Conservation (phyloP, 2,329 filamentous ascomycete species). For the Zymoseptoria pseudotritici region DNA sequence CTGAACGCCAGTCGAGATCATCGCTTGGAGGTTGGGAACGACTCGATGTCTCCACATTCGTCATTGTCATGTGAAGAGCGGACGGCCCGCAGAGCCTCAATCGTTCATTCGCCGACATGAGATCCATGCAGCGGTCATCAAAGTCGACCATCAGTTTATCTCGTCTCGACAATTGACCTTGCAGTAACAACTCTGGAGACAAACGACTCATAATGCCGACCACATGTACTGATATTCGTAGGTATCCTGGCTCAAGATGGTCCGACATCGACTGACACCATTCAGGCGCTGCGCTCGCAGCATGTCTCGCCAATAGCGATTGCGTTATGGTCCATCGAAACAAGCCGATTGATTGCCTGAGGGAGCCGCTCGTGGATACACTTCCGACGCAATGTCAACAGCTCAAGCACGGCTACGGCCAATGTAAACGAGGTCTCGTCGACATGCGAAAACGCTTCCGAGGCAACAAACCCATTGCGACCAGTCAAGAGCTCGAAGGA, state of each 20-base stretch:
- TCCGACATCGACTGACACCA: constrained; percentile 1
- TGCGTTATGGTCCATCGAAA: constrained; percentile 92
- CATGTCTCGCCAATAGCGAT: constrained; percentile 93
- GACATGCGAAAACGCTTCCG: constrained; percentile 99
- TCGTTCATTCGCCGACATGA: background rate
- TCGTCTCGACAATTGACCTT: background rate
- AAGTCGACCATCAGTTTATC: background rate
- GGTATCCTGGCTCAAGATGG: constrained; percentile 31
- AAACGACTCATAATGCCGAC: constrained; percentile 60
- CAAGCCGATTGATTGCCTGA: constrained; percentile 79
- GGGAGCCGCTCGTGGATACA: constrained; percentile 69
- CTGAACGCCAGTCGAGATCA: background rate
- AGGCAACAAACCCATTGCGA: constrained; percentile 78
- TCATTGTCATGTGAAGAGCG: background rate
- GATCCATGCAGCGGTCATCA: background rate
- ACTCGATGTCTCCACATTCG: background rate
- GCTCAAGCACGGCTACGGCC: constrained; percentile 83
- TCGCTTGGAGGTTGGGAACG: background rate
- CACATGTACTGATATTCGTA: constrained; percentile 95
- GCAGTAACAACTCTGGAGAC: background rate
- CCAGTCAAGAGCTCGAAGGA: constrained; percentile 55
- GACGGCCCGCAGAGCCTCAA: background rate
- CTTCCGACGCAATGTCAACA: constrained; percentile 87
- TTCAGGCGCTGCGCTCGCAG: constrained; percentile 78
- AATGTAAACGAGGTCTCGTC: constrained; percentile 92